Conservation (phyloP, 2,329 filamentous ascomycete species). For the Colletotrichum tropicicola region DNA sequence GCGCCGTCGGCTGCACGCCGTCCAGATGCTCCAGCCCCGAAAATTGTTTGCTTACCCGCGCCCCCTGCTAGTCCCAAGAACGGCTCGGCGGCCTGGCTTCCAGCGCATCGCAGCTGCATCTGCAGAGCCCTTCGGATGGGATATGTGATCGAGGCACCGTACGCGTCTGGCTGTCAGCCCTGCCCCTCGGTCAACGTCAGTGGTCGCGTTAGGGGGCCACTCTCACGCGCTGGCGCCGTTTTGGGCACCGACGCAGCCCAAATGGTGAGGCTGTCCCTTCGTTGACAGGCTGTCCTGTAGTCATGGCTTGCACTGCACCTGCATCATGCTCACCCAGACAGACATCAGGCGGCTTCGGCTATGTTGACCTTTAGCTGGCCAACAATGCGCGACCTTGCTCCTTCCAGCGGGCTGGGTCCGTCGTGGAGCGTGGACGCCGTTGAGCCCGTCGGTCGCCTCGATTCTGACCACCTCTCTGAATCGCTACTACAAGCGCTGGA, state of each 20-base stretch:
- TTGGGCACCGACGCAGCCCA: slow-evolving; percentile 33
- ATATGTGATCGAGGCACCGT: not conserved
- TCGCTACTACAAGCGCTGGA: not conserved
- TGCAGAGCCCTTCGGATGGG: not conserved
- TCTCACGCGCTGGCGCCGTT: slow-evolving; percentile 8
- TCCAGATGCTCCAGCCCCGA: not conserved
- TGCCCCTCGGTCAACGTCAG: slow-evolving; percentile 7
- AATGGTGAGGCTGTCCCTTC: slow-evolving; percentile 30
- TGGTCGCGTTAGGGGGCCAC: slow-evolving; percentile 1
- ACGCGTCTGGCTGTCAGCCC: slow-evolving; percentile 4
- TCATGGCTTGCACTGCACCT: slow-evolving; percentile 16
- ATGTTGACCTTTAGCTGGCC: slow-evolving; percentile 2
- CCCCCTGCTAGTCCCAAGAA: slow-evolving; percentile 2
- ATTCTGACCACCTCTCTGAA: slow-evolving; percentile 2
- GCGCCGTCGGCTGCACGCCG: not conserved
- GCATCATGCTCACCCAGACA: slow-evolving; percentile 14
- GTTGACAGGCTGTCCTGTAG: slow-evolving; percentile 19
- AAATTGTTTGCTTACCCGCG: not conserved
- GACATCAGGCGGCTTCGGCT: slow-evolving; percentile 22
- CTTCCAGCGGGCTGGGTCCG: not conserved
- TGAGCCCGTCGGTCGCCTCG: not conserved
- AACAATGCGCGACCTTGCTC: not conserved
- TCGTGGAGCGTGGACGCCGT: not conserved
- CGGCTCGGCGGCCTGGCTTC: not conserved
- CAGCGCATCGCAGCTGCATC: not conserved